Evolutionary conservation across 129 eudicot genomes (phyloP), one percentile per base, ranked within the genome.

Genomic region (Glebionis coronaria): DNA sequence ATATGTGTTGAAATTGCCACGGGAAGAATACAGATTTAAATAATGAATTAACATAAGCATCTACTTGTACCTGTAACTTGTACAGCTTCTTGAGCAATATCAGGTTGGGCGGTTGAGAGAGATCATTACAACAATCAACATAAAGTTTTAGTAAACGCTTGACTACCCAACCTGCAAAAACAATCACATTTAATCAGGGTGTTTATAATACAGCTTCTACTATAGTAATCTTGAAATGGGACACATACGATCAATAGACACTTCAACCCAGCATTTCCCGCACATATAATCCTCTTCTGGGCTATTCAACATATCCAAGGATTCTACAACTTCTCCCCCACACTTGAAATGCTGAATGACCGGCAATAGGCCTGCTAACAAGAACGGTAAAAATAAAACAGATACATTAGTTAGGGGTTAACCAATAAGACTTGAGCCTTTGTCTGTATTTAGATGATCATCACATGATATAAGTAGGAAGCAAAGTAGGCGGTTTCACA

Each of bases 81-180:
- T 86, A 93, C 83, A 93, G 75, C 79, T 80, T 86, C 78, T 73
- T 81, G n/a, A 93, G 81, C 75, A 93, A 78, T 61, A 82, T 80
- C 76, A 86, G 21, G 63, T 82, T 86, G 46, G 98, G 98, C n/a
- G 79, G 69, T 78, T 88, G 84, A 56, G 92, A 84, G 59, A 82
- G 82, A 59, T 80, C 88, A 72, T 74, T 69, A 74, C 98, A 93
- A 67, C 86, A 84, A 70, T 86, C 92, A 64, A 88, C 56, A 65
- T 93, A 93, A 35, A 81, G 82, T 75, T 88, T 89, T 77, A 93
- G 75, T 77, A 89, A 68, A 52, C 86, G 81, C 76, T 86, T 93
- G 69, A 88, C 85, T 58, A 82, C 87, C 95, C 94, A 86, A 44
- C 74, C 98, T 88, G 86, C 71, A 21, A 46, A 57, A 74, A 64